Evolutionary conservation across 768 basidiomycete genomes (phyloP).

Genomic region (Tulasnella sp.): DNA sequence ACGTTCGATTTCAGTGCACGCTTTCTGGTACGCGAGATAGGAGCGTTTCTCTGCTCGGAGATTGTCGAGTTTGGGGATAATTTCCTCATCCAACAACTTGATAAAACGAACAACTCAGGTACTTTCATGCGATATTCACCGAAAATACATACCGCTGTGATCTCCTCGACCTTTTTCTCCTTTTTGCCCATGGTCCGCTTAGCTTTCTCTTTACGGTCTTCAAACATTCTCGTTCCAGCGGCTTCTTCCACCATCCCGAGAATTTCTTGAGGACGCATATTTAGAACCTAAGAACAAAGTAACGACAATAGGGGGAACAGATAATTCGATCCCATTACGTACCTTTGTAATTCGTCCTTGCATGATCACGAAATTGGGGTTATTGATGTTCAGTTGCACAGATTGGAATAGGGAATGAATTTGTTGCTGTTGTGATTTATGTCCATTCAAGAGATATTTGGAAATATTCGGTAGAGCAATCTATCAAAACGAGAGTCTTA

Average conservation of each 20-base stretch:
- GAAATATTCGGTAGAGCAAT: slow-evolving; percentile 86
- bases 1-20: slow-evolving; percentile 73
- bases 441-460: slow-evolving; percentile 93
- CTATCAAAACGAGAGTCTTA: slow-evolving; percentile 28
- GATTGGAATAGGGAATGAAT: slow-evolving; percentile 91
- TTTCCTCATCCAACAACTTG: slow-evolving; percentile 68
- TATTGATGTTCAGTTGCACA: slow-evolving; percentile 98
- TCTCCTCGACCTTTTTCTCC: slow-evolving; percentile 87
- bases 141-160: slow-evolving; percentile 39
- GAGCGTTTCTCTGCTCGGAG: slow-evolving; percentile 79
- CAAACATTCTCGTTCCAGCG: slow-evolving; percentile 97
- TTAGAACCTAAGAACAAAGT: slow-evolving; percentile 48
- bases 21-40: slow-evolving; percentile 83
- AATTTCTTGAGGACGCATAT: slow-evolving; percentile 97
- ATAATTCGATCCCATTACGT: too few species aligned
- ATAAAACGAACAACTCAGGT: not conserved
- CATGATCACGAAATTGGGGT: slow-evolving; percentile 99
- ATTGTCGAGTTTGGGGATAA: slow-evolving; percentile 85
- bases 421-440: slow-evolving; percentile 72
- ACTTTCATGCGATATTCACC: not conserved
- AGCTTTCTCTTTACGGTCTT: slow-evolving; percentile 94
- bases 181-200: slow-evolving; percentile 94
- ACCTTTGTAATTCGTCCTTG: slow-evolving; percentile 99
- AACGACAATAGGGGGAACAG: too few species aligned
- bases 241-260: slow-evolving; percentile 98